Conservation (phyloP, 2,329 filamentous ascomycete species). For the Pseudopithomyces maydicus region DNA sequence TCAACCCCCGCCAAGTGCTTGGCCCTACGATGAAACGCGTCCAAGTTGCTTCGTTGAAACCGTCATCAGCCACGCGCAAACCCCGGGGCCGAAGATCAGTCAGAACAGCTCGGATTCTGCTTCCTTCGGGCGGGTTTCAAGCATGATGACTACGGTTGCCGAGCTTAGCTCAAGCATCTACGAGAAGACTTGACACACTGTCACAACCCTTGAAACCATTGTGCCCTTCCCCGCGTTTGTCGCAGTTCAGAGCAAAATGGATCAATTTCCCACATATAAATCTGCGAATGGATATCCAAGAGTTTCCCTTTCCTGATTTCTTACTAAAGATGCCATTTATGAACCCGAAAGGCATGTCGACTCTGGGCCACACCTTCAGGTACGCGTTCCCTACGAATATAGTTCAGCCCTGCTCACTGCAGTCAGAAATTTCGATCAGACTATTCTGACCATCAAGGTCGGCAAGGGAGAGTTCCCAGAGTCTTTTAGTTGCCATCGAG, state of each 20-base stretch:
- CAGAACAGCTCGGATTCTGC: neutral
- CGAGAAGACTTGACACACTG: constrained; percentile 15
- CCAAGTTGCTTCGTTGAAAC: constrained; percentile 15
- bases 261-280: neutral
- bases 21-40: constrained; percentile 10
- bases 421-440: constrained; percentile 42
- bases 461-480: constrained; percentile 37
- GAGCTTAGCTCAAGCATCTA: constrained; percentile 16
- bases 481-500: constrained; percentile 42
- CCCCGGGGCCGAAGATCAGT: constrained; percentile 5
- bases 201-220: constrained; percentile 17
- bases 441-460: constrained; percentile 42
- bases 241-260: constrained; percentile 8
- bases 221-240: constrained; percentile 5
- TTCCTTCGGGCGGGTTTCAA: constrained; percentile 5
- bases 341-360: constrained; percentile 35
- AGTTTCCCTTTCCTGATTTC: constrained; percentile 29
- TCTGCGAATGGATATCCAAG: constrained; percentile 23
- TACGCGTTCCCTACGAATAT: constrained; percentile 7
- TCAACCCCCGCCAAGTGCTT: constrained; percentile 15
- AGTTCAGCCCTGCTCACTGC: constrained; percentile 18
- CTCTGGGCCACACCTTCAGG: constrained; percentile 43
- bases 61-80: constrained; percentile 6
- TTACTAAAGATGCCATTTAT: constrained; percentile 46
- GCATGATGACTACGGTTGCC: constrained; percentile 11